Percentiles rank a stretch among this genome's conserved stretches.
These are phyloP conservation scores for Colletotrichum limetticola DNA, from an alignment of 2,329 filamentous ascomycete genomes.

Conservation along the genomic window DNA sequence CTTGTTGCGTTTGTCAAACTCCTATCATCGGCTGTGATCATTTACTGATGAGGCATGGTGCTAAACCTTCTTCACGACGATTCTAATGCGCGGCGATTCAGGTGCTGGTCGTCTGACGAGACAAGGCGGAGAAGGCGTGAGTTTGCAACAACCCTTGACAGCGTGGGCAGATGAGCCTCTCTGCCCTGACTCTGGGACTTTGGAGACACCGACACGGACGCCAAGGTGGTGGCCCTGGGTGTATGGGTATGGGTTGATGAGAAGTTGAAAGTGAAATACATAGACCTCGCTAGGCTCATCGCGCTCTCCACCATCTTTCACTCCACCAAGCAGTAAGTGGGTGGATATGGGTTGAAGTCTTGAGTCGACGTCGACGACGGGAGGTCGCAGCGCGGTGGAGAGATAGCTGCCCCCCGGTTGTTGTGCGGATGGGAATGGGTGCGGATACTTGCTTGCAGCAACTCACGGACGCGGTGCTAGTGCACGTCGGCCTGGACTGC, in stretches of 20 bases:
- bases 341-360: constrained; percentile 11
- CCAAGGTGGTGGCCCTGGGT: neutral
- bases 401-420: neutral
- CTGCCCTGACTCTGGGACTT: neutral
- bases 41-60: constrained; percentile 13
- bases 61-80: constrained; percentile 26
- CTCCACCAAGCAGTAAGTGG: constrained; percentile 8
- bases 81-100: constrained; percentile 23
- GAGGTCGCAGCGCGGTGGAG: constrained; percentile 8
- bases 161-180: neutral
- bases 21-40: neutral
- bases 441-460: constrained; percentile 4
- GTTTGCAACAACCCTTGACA: neutral
- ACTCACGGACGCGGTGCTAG: neutral
- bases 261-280: neutral
- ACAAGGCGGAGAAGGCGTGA: neutral
- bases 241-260: constrained; percentile 7
- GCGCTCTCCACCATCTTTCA: constrained; percentile 7
- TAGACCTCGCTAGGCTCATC: constrained; percentile 21
- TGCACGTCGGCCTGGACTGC: neutral
- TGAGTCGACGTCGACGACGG: constrained; percentile 7
- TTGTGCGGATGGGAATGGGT: constrained; percentile 1
- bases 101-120: constrained; percentile 16
- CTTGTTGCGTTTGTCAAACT: neutral
- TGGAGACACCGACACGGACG: neutral